phyloP scores from a whole-genome alignment of 2,329 filamentous ascomycete genomes.

The Beauveria rudraprayagi region DNA sequence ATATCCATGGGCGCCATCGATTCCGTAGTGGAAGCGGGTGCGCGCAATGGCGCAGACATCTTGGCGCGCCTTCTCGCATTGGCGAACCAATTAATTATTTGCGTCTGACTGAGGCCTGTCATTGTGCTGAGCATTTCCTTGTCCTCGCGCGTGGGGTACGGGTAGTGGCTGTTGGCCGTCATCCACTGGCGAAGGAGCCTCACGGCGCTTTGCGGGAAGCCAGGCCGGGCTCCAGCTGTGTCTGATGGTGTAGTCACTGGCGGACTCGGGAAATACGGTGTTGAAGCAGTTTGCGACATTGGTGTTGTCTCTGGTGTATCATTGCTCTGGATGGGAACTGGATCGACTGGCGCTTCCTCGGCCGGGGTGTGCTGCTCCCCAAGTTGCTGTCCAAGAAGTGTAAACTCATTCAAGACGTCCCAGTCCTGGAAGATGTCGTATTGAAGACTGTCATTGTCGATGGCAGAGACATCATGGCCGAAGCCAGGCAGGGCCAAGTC shows the following conservation, averaged over 20 bases:
- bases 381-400: neutral
- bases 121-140: conserved; percentile 64
- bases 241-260: neutral
- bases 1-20: conserved; percentile 43
- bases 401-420: conserved; percentile 7
- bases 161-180: conserved; percentile 62
- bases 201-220: conserved; percentile 62
- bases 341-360: neutral
- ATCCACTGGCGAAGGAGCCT: conserved; percentile 76
- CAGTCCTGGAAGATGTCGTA: conserved; percentile 8
- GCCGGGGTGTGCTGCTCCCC: neutral
- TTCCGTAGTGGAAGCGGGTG: conserved; percentile 38
- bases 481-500: conserved; percentile 3
- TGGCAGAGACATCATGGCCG: neutral
- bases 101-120: conserved; percentile 68
- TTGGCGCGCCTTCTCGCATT: conserved; percentile 77
- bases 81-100: conserved; percentile 83
- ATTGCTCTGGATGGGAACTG: neutral
- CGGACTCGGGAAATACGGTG: neutral
- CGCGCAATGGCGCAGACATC: conserved; percentile 50
- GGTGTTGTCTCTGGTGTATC: neutral
- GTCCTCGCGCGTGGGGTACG: conserved; percentile 76
- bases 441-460: neutral
- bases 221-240: conserved; percentile 1
- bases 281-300: neutral